These are phyloP conservation scores for Cymbopogon citratus DNA, from an alignment of 176 grass and related monocot genomes.

Conservation along the genomic window DNA sequence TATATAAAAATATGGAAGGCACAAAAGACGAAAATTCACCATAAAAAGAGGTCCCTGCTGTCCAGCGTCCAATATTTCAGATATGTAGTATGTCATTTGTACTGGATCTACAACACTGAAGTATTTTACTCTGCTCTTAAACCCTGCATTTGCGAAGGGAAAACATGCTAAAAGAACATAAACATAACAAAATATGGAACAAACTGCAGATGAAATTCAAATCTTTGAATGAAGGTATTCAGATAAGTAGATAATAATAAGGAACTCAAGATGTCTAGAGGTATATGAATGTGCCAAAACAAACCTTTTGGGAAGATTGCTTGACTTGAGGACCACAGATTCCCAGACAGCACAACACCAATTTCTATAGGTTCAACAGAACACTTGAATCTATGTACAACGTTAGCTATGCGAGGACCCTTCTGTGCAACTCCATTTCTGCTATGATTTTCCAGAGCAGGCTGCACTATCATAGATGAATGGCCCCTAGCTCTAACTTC, in stretches of 20 bases:
- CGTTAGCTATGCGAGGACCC: slow-evolving; percentile 81
- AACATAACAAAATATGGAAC: slow-evolving; percentile 11
- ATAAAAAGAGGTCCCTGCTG: slow-evolving; percentile 78
- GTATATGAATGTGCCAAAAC: slow-evolving; percentile 16
- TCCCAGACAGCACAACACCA: slow-evolving; percentile 68
- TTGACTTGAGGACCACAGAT: slow-evolving; percentile 65
- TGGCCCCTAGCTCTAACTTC: slow-evolving; percentile 39
- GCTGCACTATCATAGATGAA: slow-evolving; percentile 20
- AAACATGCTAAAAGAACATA: slow-evolving; percentile 5
- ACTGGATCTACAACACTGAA: slow-evolving; percentile 67
- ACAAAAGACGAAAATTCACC: slow-evolving; percentile 40
- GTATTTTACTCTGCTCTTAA: slow-evolving; percentile 87
- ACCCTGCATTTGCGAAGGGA: slow-evolving; percentile 57
- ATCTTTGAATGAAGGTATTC: neutral
- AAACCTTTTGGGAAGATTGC: slow-evolving; percentile 91
- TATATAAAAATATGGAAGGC: neutral
- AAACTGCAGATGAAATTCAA: neutral
- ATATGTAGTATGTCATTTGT: slow-evolving; percentile 72
- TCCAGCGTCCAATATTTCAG: slow-evolving; percentile 86
- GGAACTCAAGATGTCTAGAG: neutral
- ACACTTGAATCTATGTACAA: slow-evolving; percentile 70
- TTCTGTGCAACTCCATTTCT: slow-evolving; percentile 51
- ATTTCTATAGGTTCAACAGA: slow-evolving; percentile 79
- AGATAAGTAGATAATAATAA: neutral
- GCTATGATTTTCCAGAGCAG: slow-evolving; percentile 40